phyloP scores from a whole-genome alignment of 225 moss, liverwort and hornwort genomes.

The Ulota crispa region DNA sequence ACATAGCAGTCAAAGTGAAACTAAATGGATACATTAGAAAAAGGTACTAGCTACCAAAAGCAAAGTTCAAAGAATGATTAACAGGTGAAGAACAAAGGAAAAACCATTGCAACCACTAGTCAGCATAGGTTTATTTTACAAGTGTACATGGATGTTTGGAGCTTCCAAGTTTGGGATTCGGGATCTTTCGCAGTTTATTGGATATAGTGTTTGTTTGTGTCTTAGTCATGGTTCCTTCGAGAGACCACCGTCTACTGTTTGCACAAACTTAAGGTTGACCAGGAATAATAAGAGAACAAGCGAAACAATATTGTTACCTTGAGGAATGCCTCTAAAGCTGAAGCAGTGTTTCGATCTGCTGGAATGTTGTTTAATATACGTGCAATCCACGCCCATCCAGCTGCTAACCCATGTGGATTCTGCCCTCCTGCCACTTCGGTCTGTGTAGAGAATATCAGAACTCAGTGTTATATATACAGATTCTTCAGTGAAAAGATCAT shows the following conservation, averaged over 20 bases:
- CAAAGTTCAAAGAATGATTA: too few species aligned
- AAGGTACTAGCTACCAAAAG: too few species aligned
- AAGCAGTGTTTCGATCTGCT: constrained; percentile 77
- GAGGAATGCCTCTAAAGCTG: constrained; percentile 76
- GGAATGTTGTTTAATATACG: constrained; percentile 73
- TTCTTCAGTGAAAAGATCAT: constrained; percentile 1
- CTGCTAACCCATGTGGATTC: constrained; percentile 74
- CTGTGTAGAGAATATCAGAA: constrained; percentile 36
- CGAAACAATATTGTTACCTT: constrained; percentile 38
- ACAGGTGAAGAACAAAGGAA: too few species aligned
- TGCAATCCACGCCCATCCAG: constrained; percentile 90
- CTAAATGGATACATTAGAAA: too few species aligned
- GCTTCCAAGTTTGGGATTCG: too few species aligned
- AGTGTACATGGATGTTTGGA: too few species aligned
- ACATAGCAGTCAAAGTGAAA: too few species aligned
- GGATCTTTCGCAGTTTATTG: too few species aligned
- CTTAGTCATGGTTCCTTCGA: background rate
- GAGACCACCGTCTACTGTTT: background rate
- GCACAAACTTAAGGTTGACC: background rate
- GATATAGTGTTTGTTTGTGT: background rate
- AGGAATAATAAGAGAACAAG: background rate
- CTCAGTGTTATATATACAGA: background rate
- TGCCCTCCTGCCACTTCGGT: constrained; percentile 66
- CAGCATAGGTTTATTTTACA: too few species aligned
- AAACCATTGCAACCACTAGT: too few species aligned